Base-by-base conservation (phyloP, 2,329 filamentous ascomycete species). In the Pestalotiopsis sp. region DNA sequence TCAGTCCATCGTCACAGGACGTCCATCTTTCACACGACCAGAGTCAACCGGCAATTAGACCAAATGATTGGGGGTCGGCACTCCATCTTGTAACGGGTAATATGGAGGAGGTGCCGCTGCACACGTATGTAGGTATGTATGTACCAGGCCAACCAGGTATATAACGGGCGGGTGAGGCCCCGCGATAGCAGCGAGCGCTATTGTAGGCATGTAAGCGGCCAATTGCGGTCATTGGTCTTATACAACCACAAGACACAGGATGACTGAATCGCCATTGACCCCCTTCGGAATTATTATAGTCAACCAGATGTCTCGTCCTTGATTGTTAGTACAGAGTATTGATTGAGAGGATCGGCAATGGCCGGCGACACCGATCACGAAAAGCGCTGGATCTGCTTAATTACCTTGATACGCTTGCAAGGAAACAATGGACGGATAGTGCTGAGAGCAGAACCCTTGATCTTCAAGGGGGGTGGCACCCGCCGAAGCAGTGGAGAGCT, bases 401-500 rank as follows among this genome's bases (percentile, higher is more conserved):
- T 52, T 52, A 52, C 45, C 45, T 52, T 52, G 45, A 23, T 52
- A 52, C 31, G 31, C 45, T 52, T 52, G 14, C 45, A 52, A 52
- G 45, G 45, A 20, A 52, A 52, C 14, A 23, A 36, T 59, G 57
- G 27, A 14, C 57, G 57, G 57, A 59, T 27, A 27, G 17, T 59
- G 59, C 59, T 62, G 27, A 36, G 59, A 38, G 59, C 14, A 62
- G 9, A 52, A 52, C 45, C 59, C 59, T 36, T 39, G 59, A 62
- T 38, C 31, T 31, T 62, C 59, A 36, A 62, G 59, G 59, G 59
- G 31, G 25, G 59, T 59, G 57, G 57, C 23, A 39, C n/a, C 36
- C 59, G 59, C 31, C n/a, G 31, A 62, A 52, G 45, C 36, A 62
- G 59, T 62, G 59, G 59, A 62, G 59, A 62, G 59, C 59, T 62